Base-by-base conservation (phyloP, 192 early-diverging fungal genomes). In the Backusella parvicylindrica region DNA sequence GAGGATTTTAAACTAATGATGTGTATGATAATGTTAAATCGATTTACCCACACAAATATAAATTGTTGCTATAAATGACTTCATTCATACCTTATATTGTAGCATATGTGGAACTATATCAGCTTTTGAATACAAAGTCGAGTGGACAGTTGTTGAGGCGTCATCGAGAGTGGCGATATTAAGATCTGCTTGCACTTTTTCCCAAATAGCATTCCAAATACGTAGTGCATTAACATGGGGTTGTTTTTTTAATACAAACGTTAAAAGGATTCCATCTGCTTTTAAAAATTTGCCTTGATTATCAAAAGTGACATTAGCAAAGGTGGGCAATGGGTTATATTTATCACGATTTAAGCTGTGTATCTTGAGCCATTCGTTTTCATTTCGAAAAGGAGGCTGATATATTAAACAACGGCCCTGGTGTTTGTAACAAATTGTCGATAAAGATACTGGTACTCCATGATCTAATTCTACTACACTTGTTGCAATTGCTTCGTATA, bases 221-320 rank as follows among this genome's bases (percentile, higher is more conserved):
- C 37, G 56, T 8, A 53, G 2, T 23, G 75, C 37, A 56, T 67
- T 28, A 26, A 28, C 6, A 35, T 32, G 18, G 1, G 23, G 12
- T 0, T 50, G 7, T 16, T 49, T 38, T 33, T 83, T 76, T 16
- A 91, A 74, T 35, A 90, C 82, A 71, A 82, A 88, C 6, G 88
- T 91, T 28, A 91, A 36, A 11, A 91, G 36, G 12, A 91, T 71
- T 1, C 85, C 86, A 13, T 84, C 79, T 6, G 90, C 88, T 21
- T 74, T 38, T 8, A 79, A 41, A 31, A 83, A 35, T 18, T 69
- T 38, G 1, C 75, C 76, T 16, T 67, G 28, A 9, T 36, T 33
- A 53, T 82, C 71, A 38, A 74, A 32, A 5, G 76, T 64, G 7
- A 69, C 49, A 36, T 77, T 77, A 13, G 76, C 76, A 50, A 75